phyloP scores from a whole-genome alignment of 768 basidiomycete species.

The Rhizopogon sp. region DNA sequence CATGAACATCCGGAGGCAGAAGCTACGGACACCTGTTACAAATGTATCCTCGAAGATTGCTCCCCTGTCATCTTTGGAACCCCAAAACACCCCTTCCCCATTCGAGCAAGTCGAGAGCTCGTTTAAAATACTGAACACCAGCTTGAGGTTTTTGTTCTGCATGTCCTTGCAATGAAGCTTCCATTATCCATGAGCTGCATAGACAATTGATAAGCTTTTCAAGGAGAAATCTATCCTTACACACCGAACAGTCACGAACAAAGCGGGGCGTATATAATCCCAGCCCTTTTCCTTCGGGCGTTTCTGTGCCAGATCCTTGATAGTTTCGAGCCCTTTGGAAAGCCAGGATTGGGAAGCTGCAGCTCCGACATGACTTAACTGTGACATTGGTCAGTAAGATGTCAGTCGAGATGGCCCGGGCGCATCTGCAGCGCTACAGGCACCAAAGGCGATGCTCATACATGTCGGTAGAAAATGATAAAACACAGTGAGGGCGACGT shows the following conservation, averaged over 20 bases:
- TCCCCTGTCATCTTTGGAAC: constrained; percentile 8
- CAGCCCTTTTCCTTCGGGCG: constrained; percentile 19
- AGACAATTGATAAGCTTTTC: neutral
- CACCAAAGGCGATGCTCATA: too few species aligned
- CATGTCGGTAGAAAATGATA: too few species aligned
- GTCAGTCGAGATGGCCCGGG: too few species aligned
- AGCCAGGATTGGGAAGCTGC: constrained; percentile 13
- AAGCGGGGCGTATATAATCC: constrained; percentile 25
- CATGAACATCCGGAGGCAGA: constrained; percentile 8
- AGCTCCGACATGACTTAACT: constrained; percentile 14
- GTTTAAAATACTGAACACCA: constrained; percentile 7
- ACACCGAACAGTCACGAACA: constrained; percentile 35
- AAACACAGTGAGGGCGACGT: too few species aligned
- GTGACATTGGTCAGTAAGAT: too few species aligned
- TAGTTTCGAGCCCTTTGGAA: constrained; percentile 2
- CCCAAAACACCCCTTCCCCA: constrained; percentile 11
- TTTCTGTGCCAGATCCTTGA: constrained; percentile 17
- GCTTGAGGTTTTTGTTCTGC: neutral
- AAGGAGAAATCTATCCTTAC: neutral
- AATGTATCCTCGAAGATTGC: constrained; percentile 15
- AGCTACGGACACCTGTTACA: neutral
- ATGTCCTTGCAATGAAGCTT: constrained; percentile 5
- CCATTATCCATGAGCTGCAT: constrained; percentile 14
- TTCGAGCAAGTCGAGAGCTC: constrained; percentile 9
- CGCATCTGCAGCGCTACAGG: too few species aligned